Base-by-base conservation (phyloP, 2,329 filamentous ascomycete species). In the Tolypocladium endophyticum region DNA sequence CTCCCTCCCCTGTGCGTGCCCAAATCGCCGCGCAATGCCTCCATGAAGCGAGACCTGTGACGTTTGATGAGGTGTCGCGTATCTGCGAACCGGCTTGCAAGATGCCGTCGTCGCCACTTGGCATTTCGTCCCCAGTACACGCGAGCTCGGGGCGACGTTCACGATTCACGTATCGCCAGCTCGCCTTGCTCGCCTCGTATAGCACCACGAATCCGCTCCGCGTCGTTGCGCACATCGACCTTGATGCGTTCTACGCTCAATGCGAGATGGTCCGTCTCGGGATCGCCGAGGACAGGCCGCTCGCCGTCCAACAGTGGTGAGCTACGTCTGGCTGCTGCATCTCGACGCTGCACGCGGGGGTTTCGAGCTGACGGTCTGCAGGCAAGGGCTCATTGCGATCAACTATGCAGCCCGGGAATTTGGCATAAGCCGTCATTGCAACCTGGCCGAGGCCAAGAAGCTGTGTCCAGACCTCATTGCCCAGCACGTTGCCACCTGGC, bases 201-300 rank as follows among this genome's bases (percentile, higher is more conserved):
- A 86, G 84, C 39, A 80, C 87, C 0, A 84, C 85, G 11, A 91
- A 85, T 57, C 93, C 93, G 1, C 80, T 99, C 41, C 87, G 94
- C 54, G 89, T 95, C 35, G 85, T 97, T 66, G 90, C 91, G 8
- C 92, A 97, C 72, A 86, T 97, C 63, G 94, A 99, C 69, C 86
- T 99, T 61, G 94, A 99, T 82, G 93, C 93, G 45, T 99, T 99
- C 75, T 99, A 99, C 72, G 89, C 89, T 4, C 94, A 99, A 77
- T 97, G 92, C 71, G 94, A 99, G 75, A 95, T 92, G 82, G 86
- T 96, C 12, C 86, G 94, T 9, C 80, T 97, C 53, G 87, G 86
- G 16, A 77, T 89, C 14, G 78, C 87, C 18, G 86, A 90, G 62
- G 84, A 91, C 60, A 83, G 86, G 64, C 94, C 94, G 12, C 82